A percentile compares a stretch with the other conserved stretches of the same genome.
These are phyloP conservation scores for Triticum monococcum DNA, from an alignment of 176 grass and related monocot genomes.

Conservation along the genomic window DNA sequence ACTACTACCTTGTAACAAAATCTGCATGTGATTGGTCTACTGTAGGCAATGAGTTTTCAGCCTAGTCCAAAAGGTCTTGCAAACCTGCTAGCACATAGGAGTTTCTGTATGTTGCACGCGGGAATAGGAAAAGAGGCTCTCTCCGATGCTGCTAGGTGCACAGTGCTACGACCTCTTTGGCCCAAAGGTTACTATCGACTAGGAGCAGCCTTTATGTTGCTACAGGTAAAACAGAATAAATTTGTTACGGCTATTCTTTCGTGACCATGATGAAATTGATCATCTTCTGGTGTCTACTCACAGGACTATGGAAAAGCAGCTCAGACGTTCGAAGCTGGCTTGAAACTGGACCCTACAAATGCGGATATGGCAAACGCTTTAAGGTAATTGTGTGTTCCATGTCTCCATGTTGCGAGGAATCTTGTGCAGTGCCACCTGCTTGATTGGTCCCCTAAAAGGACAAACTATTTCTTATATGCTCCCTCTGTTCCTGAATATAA, in stretches of 20 bases:
- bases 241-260: background rate
- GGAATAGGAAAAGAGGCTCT: background rate
- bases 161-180: background rate
- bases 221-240: background rate
- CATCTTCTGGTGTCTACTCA: background rate
- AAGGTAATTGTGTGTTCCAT: background rate
- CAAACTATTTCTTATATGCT: background rate
- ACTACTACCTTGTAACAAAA: background rate
- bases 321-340: background rate
- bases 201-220: background rate
- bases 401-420: background rate
- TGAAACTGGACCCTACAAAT: background rate
- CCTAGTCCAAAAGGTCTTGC: background rate
- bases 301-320: background rate
- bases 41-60: background rate
- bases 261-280: background rate
- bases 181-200: background rate
- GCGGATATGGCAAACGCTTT: background rate
- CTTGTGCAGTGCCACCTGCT: background rate
- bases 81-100: background rate
- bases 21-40: background rate
- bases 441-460: background rate
- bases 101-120: background rate
- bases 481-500: no score
- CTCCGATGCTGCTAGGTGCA: background rate